Percentiles rank a stretch among this genome's conserved stretches.
Conservation (phyloP, 1,139 yeast species). For the Sugiyamaella novakii region DNA sequence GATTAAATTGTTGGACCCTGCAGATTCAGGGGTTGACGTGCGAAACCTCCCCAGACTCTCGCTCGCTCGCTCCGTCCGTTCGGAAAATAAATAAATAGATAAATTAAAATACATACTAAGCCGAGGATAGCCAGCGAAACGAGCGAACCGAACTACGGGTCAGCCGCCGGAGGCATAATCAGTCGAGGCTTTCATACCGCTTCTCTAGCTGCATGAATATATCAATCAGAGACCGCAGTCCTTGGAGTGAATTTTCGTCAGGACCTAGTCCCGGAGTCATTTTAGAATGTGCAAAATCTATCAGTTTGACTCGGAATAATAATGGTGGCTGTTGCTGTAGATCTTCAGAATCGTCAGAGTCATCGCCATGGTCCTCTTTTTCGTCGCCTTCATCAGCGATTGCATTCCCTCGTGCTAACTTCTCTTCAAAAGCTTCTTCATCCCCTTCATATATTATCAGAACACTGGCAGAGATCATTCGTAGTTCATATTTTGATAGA, state of each 20-base stretch:
- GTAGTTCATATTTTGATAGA: conserved; percentile 59
- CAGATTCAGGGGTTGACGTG: conserved; percentile 1
- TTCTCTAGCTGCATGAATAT: conserved; percentile 44
- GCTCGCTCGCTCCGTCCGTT: background rate
- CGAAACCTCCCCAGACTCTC: background rate
- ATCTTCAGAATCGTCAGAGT: conserved; percentile 32
- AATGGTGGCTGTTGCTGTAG: conserved; percentile 32
- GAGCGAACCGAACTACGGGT: no score
- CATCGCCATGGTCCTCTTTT: conserved; percentile 37
- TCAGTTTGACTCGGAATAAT: conserved; percentile 61
- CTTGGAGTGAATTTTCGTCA: conserved; percentile 69
- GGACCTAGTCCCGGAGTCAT: conserved; percentile 64
- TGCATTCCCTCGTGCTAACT: conserved; percentile 33
- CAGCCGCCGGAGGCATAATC: background rate
- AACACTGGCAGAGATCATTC: conserved; percentile 75
- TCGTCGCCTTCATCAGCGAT: conserved; percentile 34
- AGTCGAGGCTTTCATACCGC: conserved; percentile 6
- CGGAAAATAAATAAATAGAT: no score
- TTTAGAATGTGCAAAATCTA: conserved; percentile 90
- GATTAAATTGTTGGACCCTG: conserved; percentile 6
- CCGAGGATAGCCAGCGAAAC: no score
- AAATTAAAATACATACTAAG: no score
- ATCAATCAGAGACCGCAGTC: conserved; percentile 61
- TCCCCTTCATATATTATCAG: conserved; percentile 77
- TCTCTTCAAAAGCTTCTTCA: conserved; percentile 38